phyloP scores from a whole-genome alignment of 2,329 filamentous ascomycete species.

The Coniella lustricola region DNA sequence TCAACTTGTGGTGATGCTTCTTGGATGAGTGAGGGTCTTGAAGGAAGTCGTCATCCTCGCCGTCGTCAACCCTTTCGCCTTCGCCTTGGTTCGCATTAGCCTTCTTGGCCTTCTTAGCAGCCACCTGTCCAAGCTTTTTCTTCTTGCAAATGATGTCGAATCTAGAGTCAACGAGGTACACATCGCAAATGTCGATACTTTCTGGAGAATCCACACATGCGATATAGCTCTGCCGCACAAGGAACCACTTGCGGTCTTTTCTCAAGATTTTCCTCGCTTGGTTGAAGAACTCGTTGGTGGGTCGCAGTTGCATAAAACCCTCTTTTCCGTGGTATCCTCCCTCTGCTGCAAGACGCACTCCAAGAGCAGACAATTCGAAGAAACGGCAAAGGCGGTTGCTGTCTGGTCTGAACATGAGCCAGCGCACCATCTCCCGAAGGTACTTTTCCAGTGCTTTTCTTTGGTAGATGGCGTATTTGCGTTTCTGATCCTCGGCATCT shows the following conservation, averaged over 20 bases:
- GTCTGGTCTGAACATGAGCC: conserved; percentile 93
- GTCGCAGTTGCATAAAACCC: conserved; percentile 86
- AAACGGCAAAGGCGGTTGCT: conserved; percentile 96
- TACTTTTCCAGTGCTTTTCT: conserved; percentile 83
- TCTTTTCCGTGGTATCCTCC: conserved; percentile 98
- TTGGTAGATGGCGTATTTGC: conserved; percentile 72
- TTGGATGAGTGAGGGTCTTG: conserved; percentile 24
- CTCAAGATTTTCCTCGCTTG: conserved; percentile 72
- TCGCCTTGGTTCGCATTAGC: conserved; percentile 26
- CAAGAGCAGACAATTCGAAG: conserved; percentile 86
- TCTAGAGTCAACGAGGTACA: conserved; percentile 88
- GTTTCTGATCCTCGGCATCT: conserved; percentile 47
- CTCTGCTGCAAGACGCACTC: conserved; percentile 87
- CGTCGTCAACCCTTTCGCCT: conserved; percentile 9
- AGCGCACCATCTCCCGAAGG: conserved; percentile 86
- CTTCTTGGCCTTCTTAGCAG: conserved; percentile 41
- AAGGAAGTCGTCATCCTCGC: conserved; percentile 23
- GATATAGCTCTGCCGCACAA: conserved; percentile 95
- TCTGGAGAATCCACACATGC: conserved; percentile 98
- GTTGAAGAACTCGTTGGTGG: conserved; percentile 76
- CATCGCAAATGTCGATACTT: conserved; percentile 98
- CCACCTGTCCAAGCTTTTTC: conserved; percentile 44
- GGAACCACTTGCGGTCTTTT: conserved; percentile 92
- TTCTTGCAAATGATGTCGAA: conserved; percentile 77
- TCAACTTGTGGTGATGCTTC: conserved; percentile 70